These are phyloP conservation scores for Chrysanthemum seticuspe DNA, from an alignment of 129 eudicot species.

Conservation along the genomic window DNA sequence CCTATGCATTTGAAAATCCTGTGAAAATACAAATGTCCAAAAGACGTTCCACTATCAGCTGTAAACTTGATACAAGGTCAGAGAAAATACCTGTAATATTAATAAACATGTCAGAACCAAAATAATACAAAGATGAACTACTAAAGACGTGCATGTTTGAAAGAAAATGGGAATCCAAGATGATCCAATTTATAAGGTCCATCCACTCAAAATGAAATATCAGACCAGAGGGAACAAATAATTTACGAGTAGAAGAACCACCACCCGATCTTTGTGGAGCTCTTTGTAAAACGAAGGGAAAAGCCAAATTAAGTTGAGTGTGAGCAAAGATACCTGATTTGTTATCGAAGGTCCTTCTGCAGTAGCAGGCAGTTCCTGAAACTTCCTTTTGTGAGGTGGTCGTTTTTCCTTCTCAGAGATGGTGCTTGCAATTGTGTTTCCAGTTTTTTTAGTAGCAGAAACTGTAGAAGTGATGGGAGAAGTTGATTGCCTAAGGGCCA, in stretches of 20 bases:
- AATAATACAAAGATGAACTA: slow-evolving; percentile 1
- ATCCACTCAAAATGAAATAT: too few species aligned
- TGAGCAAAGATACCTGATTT: slow-evolving; percentile 68
- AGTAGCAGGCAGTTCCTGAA: slow-evolving; percentile 73
- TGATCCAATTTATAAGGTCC: slow-evolving; percentile 2
- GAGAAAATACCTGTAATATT: slow-evolving; percentile 97
- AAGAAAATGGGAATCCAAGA: slow-evolving; percentile 10
- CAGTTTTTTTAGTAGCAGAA: slow-evolving; percentile 37
- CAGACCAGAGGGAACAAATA: too few species aligned
- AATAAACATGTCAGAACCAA: slow-evolving; percentile 49
- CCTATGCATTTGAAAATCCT: slow-evolving; percentile 50
- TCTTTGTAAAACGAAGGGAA: too few species aligned
- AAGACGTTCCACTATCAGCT: slow-evolving; percentile 83
- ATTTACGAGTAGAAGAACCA: too few species aligned
- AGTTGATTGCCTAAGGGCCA: slow-evolving; percentile 71
- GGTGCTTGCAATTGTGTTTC: slow-evolving; percentile 32
- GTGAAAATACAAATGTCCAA: slow-evolving; percentile 83
- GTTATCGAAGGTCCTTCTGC: slow-evolving; percentile 39
- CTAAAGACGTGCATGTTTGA: slow-evolving; percentile 1
- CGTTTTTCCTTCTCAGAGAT: slow-evolving; percentile 48
- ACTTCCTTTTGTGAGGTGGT: slow-evolving; percentile 62
- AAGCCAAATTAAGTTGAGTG: background rate
- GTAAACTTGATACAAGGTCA: slow-evolving; percentile 97
- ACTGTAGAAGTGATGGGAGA: slow-evolving; percentile 55
- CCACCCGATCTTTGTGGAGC: too few species aligned